Evolutionary conservation across 768 basidiomycete genomes (phyloP).

Genomic region (Boletus huronensis): DNA sequence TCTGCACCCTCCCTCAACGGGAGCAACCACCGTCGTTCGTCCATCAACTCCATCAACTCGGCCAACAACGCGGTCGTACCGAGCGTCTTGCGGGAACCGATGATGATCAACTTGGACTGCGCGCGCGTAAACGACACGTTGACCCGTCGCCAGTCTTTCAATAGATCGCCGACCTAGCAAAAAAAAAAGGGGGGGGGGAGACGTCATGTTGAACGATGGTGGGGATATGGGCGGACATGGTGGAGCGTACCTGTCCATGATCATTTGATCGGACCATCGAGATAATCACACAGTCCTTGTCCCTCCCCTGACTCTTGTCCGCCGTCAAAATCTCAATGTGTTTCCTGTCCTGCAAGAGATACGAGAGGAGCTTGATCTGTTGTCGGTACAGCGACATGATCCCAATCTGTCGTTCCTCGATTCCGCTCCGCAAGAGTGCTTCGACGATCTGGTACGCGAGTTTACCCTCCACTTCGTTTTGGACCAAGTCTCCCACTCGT

Average conservation of each 20-base stretch:
- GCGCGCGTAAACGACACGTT: slow-evolving; percentile 97
- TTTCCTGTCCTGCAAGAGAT: slow-evolving; percentile 52
- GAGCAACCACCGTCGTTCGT: slow-evolving; percentile 68
- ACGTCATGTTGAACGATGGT: not conserved
- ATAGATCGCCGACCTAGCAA: slow-evolving; percentile 78
- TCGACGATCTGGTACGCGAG: slow-evolving; percentile 66
- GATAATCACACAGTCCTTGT: slow-evolving; percentile 93
- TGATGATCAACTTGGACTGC: slow-evolving; percentile 81
- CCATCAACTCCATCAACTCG: slow-evolving; percentile 78
- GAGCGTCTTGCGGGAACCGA: slow-evolving; percentile 84
- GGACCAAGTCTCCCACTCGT: slow-evolving; percentile 81
- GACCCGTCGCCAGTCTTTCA: slow-evolving; percentile 94
- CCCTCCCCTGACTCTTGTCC: slow-evolving; percentile 90
- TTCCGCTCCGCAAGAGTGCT: slow-evolving; percentile 61
- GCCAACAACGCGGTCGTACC: slow-evolving; percentile 54
- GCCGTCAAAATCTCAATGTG: slow-evolving; percentile 86
- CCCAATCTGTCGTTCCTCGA: slow-evolving; percentile 70
- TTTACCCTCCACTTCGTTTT: slow-evolving; percentile 79
- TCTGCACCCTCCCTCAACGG: slow-evolving; percentile 54
- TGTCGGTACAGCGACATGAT: slow-evolving; percentile 92
- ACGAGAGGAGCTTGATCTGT: slow-evolving; percentile 84
- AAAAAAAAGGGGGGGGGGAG: no score
- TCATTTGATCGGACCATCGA: slow-evolving; percentile 91
- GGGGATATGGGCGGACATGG: not conserved
- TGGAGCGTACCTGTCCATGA: slow-evolving; percentile 59